A percentile compares a stretch with the other conserved stretches of the same genome.
Evolutionary conservation across 441 rosid species (phyloP).

Genomic region (Heliophila coronopifolia): DNA sequence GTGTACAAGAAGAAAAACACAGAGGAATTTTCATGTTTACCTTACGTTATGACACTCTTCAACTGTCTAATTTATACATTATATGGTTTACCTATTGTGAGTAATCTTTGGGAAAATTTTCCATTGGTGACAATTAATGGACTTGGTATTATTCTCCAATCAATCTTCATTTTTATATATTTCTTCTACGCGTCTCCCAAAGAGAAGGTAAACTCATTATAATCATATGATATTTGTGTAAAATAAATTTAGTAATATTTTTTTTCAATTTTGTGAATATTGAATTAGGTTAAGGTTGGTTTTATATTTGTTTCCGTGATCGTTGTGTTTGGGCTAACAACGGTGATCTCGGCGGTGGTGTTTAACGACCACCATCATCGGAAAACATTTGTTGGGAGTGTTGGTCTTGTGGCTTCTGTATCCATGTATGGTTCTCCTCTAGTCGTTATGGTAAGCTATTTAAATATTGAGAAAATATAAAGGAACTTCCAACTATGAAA

Average conservation of each 20-base stretch:
- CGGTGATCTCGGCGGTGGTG: slow-evolving; percentile 35
- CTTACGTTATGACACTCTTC: slow-evolving; percentile 52
- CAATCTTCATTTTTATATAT: slow-evolving; percentile 54
- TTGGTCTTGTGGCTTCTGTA: slow-evolving; percentile 53
- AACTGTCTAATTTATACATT: slow-evolving; percentile 71
- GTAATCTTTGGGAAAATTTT: slow-evolving; percentile 71
- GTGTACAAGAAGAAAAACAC: slow-evolving; percentile 65
- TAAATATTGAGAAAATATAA: too few relatives aligned
- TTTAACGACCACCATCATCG: slow-evolving; percentile 57
- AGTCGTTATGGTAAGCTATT: slow-evolving; percentile 53
- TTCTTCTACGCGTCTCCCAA: slow-evolving; percentile 42
- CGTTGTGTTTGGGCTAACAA: slow-evolving; percentile 29
- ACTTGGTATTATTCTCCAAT: slow-evolving; percentile 66
- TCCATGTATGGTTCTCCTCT: slow-evolving; percentile 80
- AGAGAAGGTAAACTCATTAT: slow-evolving; percentile 46
- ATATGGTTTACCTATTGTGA: slow-evolving; percentile 79
- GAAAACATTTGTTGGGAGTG: slow-evolving; percentile 48
- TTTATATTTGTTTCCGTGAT: slow-evolving; percentile 31
- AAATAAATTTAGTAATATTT: neutral
- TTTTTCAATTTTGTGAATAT: too few relatives aligned
- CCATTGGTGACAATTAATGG: slow-evolving; percentile 65
- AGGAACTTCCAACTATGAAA: too few relatives aligned
- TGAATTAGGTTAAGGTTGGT: slow-evolving; percentile 50
- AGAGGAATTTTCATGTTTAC: slow-evolving; percentile 68
- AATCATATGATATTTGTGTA: neutral